Evolutionary conservation across 2,329 filamentous ascomycete genomes (phyloP).

Genomic region (Zasmidium citrigriseum): DNA sequence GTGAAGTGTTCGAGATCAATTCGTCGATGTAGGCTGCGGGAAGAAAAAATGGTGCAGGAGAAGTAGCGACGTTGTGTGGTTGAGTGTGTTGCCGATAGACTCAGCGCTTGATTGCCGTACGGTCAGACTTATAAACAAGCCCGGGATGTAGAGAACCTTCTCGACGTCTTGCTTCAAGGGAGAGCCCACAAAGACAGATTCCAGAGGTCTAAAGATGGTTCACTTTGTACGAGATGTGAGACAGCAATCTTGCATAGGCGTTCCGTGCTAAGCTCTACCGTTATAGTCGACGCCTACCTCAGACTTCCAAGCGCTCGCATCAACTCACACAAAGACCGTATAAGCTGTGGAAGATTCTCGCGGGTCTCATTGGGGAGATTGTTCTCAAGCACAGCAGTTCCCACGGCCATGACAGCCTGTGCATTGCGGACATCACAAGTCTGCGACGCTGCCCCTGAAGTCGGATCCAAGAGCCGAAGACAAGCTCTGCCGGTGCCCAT

Average conservation of each 20-base stretch:
- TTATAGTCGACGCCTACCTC: too few species aligned
- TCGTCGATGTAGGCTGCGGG: background rate
- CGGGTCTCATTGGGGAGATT: slow-evolving; percentile 23
- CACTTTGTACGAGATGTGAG: too few species aligned
- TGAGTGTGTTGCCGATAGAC: too few species aligned
- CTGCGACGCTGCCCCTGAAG: background rate
- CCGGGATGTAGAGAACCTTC: too few species aligned
- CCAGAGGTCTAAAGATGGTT: too few species aligned
- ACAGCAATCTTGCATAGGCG: too few species aligned
- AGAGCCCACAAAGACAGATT: too few species aligned
- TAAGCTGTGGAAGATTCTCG: slow-evolving; percentile 23
- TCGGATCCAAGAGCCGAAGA: slow-evolving; percentile 4
- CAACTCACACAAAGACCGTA: slow-evolving; percentile 23
- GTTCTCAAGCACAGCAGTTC: slow-evolving; percentile 18
- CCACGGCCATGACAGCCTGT: slow-evolving; percentile 19
- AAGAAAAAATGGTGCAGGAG: too few species aligned
- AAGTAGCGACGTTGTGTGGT: too few species aligned
- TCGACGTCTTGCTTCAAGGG: too few species aligned
- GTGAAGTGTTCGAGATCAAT: background rate
- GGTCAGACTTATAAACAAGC: too few species aligned
- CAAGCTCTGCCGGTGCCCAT: slow-evolving; percentile 19
- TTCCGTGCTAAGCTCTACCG: background rate
- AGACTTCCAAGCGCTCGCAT: slow-evolving; percentile 24
- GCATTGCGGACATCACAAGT: slow-evolving; percentile 18
- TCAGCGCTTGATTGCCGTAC: too few species aligned